Evolutionary conservation across 352 stramenopile species (phyloP).

Genomic region (Pythium inflatum): DNA sequence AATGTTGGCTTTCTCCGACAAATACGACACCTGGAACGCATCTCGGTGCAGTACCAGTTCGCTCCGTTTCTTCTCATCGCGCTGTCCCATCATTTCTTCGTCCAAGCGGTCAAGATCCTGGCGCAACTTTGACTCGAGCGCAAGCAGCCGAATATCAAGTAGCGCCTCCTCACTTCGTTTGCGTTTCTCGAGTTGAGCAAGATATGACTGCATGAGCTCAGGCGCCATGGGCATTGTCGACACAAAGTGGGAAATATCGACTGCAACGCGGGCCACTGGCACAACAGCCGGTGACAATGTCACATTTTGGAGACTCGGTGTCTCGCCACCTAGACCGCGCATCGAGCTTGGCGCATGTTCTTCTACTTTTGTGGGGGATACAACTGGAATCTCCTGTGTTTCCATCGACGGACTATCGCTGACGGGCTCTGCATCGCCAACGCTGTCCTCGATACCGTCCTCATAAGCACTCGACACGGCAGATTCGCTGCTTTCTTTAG

Average conservation of each 20-base stretch:
- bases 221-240: neutral
- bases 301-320: too few species aligned
- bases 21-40: constrained; percentile 45
- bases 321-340: too few species aligned
- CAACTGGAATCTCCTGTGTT: neutral
- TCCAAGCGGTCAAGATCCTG: constrained; percentile 39
- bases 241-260: neutral
- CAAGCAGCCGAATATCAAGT: constrained; percentile 47
- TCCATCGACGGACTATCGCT: neutral
- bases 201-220: constrained; percentile 37
- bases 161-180: constrained; percentile 58
- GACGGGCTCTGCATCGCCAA: neutral
- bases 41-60: constrained; percentile 40
- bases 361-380: neutral
- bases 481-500: constrained; percentile 1
- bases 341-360: too few species aligned
- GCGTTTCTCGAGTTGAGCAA: constrained; percentile 51
- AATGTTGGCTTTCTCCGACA: constrained; percentile 55
- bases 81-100: neutral
- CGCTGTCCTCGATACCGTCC: neutral
- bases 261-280: too few species aligned
- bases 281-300: neutral
- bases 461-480: constrained; percentile 1
- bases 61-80: neutral
- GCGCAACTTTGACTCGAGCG: constrained; percentile 44